Evolutionary conservation across 306 rosid genomes (phyloP), one percentile per base, ranked within the genome.

Genomic region (Prinsepia uniflora): DNA sequence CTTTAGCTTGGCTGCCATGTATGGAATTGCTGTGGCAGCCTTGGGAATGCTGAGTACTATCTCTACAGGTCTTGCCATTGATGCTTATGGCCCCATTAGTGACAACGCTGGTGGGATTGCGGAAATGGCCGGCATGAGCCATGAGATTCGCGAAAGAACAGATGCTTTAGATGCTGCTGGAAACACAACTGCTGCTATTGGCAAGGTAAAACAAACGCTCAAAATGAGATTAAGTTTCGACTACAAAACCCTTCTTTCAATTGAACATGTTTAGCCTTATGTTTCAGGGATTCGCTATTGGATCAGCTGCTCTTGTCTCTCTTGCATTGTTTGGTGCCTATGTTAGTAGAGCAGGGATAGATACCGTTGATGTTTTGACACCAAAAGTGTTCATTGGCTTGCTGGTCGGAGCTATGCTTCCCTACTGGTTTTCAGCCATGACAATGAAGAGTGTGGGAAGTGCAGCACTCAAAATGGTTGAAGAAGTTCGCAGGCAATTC

Each of bases 391-490:
- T 90, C 82, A 83, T 87, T 20, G 91, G 96, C 57, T 63, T 90
- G 84, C 65, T 84, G 50, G 85, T 87, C 50, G 90, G 92, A 65
- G 86, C 91, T 41, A 87, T 90, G 96, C 92, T 85, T 84, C 86
- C 91, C 7, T 84, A 87, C 79, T 87, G 90, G 87, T 90, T 90
- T 79, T 85, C 88, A 12, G 89, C 90, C 79, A 87, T 86, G 91
- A 82, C 91, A 63, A 90, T 87, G 89, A 87, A 84, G 85, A 84
- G 89, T 20, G 88, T 87, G 1, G 93, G 91, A 39, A 85, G 83
- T 54, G 96, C 92, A 41, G 86, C 93, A n/a, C 88, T 85, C 74
- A 85, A 86, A 81, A 90, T 87, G 91, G 89, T 90, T 7, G 91
- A 87, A 81, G 88, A 90, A 66, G 92, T 87, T 79, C 84, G 88